phyloP scores from a whole-genome alignment of 179 eudicot species.

The Patellifolia procumbens region DNA sequence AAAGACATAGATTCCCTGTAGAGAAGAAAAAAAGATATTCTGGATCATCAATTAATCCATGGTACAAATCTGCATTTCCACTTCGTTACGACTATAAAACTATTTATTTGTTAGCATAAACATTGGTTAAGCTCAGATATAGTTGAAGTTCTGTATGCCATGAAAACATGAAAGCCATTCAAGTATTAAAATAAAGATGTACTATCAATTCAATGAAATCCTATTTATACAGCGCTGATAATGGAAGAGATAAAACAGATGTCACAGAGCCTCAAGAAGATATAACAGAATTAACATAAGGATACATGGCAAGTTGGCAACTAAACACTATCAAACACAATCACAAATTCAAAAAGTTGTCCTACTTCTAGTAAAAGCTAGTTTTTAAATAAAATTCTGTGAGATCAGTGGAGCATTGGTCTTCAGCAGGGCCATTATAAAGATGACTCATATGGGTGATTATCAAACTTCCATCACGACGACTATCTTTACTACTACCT shows the following conservation, averaged over 20 bases:
- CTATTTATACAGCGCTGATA: background rate
- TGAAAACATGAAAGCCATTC: background rate
- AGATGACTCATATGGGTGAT: background rate
- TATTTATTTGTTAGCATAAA: background rate
- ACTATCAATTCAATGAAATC: background rate
- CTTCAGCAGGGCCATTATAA: background rate
- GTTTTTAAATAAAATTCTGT: background rate
- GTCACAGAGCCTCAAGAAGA: background rate
- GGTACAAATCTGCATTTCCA: conserved; percentile 1
- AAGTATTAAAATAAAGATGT: background rate
- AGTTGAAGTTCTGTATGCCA: background rate
- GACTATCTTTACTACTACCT: background rate
- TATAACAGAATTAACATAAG: background rate
- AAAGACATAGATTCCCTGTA: conserved; percentile 78
- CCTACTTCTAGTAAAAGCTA: background rate
- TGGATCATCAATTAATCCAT: background rate
- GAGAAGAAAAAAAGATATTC: background rate
- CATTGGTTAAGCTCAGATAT: background rate
- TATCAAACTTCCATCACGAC: background rate
- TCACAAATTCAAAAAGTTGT: background rate
- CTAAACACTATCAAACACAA: background rate
- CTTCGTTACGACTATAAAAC: background rate
- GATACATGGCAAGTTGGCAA: background rate
- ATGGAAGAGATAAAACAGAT: background rate
- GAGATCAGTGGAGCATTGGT: background rate